These are phyloP conservation scores for Phytophthora chlamydospora DNA, from an alignment of 352 stramenopile species.

Conservation along the genomic window DNA sequence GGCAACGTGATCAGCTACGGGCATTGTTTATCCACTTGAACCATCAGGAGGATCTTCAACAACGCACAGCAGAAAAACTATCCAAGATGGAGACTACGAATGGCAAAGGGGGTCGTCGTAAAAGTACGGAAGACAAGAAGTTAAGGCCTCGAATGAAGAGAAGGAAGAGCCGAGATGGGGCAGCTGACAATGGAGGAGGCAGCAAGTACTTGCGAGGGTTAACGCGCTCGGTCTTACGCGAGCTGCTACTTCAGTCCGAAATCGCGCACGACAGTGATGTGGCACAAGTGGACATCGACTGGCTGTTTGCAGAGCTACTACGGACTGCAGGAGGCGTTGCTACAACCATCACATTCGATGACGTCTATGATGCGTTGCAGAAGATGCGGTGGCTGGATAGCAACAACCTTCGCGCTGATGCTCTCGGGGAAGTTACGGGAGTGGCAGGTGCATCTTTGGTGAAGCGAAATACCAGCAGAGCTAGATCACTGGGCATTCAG, in stretches of 20 bases:
- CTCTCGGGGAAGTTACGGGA: constrained; percentile 7
- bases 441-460: constrained; percentile 1
- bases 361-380: constrained; percentile 39
- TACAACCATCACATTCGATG: constrained; percentile 46
- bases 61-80: constrained; percentile 20
- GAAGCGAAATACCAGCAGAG: constrained; percentile 1
- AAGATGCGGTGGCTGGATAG: constrained; percentile 41
- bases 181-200: constrained; percentile 4
- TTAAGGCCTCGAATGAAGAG: constrained; percentile 37
- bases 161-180: constrained; percentile 26
- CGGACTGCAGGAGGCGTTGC: constrained; percentile 26
- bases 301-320: constrained; percentile 42
- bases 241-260: constrained; percentile 47
- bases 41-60: constrained; percentile 23
- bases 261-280: constrained; percentile 38
- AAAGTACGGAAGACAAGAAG: constrained; percentile 5
- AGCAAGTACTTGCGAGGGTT: constrained; percentile 54
- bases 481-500: not conserved
- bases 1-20: constrained; percentile 48
- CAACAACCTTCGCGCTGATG: constrained; percentile 34
- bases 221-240: constrained; percentile 37
- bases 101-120: constrained; percentile 1
- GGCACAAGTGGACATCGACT: constrained; percentile 47
- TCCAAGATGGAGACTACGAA: not conserved
- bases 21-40: constrained; percentile 57